phyloP scores from a whole-genome alignment of 2,329 filamentous ascomycete species.

The Trichophaea hybrida region DNA sequence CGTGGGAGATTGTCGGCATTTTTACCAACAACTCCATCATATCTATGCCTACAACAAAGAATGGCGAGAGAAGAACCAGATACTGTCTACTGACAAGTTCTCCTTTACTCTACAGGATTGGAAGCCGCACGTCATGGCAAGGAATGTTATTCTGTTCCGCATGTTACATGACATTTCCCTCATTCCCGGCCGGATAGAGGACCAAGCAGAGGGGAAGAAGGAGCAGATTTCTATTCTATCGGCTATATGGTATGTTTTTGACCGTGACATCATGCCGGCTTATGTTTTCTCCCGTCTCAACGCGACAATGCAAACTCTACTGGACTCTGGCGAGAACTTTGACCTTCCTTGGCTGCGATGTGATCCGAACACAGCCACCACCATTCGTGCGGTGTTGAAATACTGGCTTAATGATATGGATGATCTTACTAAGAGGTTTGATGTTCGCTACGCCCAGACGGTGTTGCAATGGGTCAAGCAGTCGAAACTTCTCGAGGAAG shows the following conservation, averaged over 20 bases:
- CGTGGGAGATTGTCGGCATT: neutral
- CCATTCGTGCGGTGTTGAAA: neutral
- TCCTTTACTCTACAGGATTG: neutral
- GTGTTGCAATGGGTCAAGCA: neutral
- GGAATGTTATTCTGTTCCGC: neutral
- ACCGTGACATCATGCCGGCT: constrained; percentile 1
- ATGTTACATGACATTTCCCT: neutral
- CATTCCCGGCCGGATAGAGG: neutral
- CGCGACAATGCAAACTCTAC: neutral
- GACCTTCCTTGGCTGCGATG: neutral
- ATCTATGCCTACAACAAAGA: constrained; percentile 5
- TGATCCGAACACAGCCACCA: neutral
- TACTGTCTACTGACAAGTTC: neutral
- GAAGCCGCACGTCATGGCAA: neutral
- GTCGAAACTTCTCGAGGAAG: neutral
- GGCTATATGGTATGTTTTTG: neutral
- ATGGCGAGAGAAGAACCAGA: neutral
- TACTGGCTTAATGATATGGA: neutral
- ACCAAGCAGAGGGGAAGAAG: neutral
- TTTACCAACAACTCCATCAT: constrained; percentile 1
- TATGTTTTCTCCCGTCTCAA: neutral
- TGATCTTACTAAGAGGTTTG: neutral
- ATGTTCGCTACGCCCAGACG: neutral
- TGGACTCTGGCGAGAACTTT: neutral
- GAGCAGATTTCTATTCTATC: neutral